These are phyloP conservation scores for Ananas comosus DNA, from an alignment of 176 grass and related monocot species.

Conservation along the genomic window DNA sequence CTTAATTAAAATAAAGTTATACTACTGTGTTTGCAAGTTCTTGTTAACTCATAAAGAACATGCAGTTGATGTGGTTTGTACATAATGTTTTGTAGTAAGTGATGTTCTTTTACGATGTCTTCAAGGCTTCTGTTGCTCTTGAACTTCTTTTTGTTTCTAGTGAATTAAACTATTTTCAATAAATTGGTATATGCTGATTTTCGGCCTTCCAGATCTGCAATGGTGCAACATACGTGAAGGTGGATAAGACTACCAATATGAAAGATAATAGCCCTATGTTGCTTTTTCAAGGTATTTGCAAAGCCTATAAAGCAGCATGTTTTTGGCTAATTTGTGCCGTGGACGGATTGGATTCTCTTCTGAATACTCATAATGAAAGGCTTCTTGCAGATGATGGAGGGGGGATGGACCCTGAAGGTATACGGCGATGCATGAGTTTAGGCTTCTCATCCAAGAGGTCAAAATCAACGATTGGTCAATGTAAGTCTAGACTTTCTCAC, in stretches of 20 bases:
- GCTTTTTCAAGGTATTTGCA: conserved; percentile 77
- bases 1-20: background rate
- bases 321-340: conserved; percentile 3
- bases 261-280: conserved; percentile 83
- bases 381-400: conserved; percentile 78
- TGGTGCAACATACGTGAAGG: conserved; percentile 83
- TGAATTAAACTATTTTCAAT: background rate
- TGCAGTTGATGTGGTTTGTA: background rate
- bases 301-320: background rate
- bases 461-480: conserved; percentile 93
- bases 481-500: conserved; percentile 32
- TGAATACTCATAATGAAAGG: background rate
- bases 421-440: conserved; percentile 84
- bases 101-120: background rate
- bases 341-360: background rate
- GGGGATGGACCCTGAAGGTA: conserved; percentile 90
- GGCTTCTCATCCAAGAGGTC: conserved; percentile 95
- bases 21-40: too few species aligned
- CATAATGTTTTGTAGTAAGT: background rate
- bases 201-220: conserved; percentile 50
- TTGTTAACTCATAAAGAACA: too few species aligned
- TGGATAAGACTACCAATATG: conserved; percentile 65
- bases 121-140: background rate
- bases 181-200: conserved; percentile 22
- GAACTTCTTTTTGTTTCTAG: background rate